Conservation (phyloP, 805 yeast genomes). For the Ogataea allantospora region DNA sequence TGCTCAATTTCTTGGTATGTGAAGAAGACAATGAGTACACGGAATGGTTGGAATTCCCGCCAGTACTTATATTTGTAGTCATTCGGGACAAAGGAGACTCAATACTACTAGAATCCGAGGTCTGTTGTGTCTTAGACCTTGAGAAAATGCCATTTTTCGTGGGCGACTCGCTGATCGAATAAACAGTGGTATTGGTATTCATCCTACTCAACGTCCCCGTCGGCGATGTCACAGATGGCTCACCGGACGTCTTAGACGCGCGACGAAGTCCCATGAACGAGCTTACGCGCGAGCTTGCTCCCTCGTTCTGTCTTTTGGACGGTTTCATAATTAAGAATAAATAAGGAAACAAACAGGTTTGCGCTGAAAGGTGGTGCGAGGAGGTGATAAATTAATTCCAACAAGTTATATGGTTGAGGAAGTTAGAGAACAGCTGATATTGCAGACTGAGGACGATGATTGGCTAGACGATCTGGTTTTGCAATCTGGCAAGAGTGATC, state of each 20-base stretch:
- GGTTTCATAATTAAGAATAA: conserved; percentile 15
- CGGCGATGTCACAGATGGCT: conserved; percentile 13
- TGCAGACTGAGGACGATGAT: conserved; percentile 1
- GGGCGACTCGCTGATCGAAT: conserved; percentile 22
- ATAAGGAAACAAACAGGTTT: conserved; percentile 9
- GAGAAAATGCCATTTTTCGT: conserved; percentile 23
- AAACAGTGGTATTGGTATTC: conserved; percentile 18
- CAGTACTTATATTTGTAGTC: conserved; percentile 26
- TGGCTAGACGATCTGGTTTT: conserved; percentile 7
- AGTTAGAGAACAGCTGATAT: conserved; percentile 4
- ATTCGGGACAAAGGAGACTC: conserved; percentile 30
- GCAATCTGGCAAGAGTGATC: conserved; percentile 44
- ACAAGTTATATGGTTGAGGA: neutral
- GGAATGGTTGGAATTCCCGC: conserved; percentile 16
- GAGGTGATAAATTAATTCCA: conserved; percentile 1
- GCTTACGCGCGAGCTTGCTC: conserved; percentile 18
- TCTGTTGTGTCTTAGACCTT: conserved; percentile 16
- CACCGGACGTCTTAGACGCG: conserved; percentile 16
- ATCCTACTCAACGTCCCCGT: conserved; percentile 17
- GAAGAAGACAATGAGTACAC: conserved; percentile 29
- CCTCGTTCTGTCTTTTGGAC: conserved; percentile 16
- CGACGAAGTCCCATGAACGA: conserved; percentile 27
- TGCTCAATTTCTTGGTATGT: conserved; percentile 30
- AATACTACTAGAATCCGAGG: conserved; percentile 20
- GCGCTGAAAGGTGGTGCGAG: conserved; percentile 14